A percentile compares a stretch with the other conserved stretches of the same genome.
These are phyloP conservation scores for Podaxis mareebaensis DNA, from an alignment of 768 basidiomycete genomes.

Conservation along the genomic window DNA sequence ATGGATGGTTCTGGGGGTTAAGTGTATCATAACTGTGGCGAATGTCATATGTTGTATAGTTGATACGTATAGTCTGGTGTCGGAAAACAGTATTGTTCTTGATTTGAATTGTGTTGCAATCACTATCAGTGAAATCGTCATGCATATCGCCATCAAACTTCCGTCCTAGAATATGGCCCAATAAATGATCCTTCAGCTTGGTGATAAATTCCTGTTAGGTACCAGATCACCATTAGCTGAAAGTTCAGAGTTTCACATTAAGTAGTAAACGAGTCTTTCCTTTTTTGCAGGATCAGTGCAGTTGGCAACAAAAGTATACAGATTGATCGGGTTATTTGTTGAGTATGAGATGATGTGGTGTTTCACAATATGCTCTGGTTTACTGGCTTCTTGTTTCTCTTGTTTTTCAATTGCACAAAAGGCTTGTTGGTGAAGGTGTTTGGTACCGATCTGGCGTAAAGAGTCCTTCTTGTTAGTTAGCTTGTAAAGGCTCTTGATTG, in stretches of 20 bases:
- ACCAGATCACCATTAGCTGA: neutral
- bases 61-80: conserved; percentile 18
- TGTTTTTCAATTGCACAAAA: neutral
- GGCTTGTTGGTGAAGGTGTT: neutral
- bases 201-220: conserved; percentile 27
- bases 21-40: conserved; percentile 22
- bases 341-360: neutral
- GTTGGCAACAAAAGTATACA: neutral
- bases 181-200: conserved; percentile 35
- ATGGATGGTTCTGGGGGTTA: conserved; percentile 14
- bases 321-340: neutral
- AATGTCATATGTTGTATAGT: conserved; percentile 24
- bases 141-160: conserved; percentile 16
- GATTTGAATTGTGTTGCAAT: conserved; percentile 15
- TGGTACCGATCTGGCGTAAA: neutral
- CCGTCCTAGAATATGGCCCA: conserved; percentile 26
- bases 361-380: neutral
- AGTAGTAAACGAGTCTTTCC: neutral
- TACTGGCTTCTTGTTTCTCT: neutral
- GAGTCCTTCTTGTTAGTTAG: neutral
- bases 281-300: neutral
- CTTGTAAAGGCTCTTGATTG: neutral
- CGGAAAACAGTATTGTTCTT: conserved; percentile 15
- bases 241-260: neutral
- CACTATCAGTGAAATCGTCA: conserved; percentile 11